phyloP scores from a whole-genome alignment of 2,329 filamentous ascomycete genomes.

The Atkinsonella texensis region DNA sequence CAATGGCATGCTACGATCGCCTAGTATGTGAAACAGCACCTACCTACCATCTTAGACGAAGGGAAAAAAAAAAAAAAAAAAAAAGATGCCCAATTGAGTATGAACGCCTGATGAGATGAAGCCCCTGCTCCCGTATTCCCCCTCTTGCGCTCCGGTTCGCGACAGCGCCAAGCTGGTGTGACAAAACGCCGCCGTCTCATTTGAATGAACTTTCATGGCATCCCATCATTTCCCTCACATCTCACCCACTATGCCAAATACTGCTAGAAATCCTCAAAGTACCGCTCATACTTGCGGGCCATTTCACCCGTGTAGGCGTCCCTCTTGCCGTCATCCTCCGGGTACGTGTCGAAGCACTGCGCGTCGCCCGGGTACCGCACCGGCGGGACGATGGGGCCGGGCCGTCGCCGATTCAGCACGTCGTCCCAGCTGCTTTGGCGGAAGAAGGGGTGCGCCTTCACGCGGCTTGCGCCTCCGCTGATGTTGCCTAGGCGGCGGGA shows the following conservation, averaged over 20 bases:
- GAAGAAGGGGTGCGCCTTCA: constrained; percentile 71
- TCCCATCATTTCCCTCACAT: too few species aligned
- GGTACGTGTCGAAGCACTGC: constrained; percentile 72
- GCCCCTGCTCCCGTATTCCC: background rate
- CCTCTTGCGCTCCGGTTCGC: background rate
- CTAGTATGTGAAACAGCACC: too few species aligned
- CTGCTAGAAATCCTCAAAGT: constrained; percentile 61
- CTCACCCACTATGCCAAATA: too few species aligned
- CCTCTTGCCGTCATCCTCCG: constrained; percentile 56
- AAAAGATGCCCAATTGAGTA: too few species aligned
- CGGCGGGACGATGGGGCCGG: constrained; percentile 65
- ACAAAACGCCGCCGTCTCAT: too few species aligned
- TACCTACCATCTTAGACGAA: background rate
- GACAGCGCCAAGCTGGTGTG: too few species aligned
- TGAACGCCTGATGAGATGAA: too few species aligned
- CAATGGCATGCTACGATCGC: too few species aligned
- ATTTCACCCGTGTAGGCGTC: constrained; percentile 60
- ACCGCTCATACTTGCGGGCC: constrained; percentile 54
- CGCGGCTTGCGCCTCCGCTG: constrained; percentile 56
- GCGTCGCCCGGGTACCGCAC: constrained; percentile 62
- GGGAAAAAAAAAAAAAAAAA: background rate
- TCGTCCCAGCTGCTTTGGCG: constrained; percentile 61
- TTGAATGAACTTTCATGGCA: too few species aligned
- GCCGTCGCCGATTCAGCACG: constrained; percentile 48
- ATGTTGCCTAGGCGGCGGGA: constrained; percentile 70